A percentile compares a stretch with the other conserved stretches of the same genome.
Evolutionary conservation across 805 yeast species (phyloP).

Genomic region (Candida pseudofarinosa): DNA sequence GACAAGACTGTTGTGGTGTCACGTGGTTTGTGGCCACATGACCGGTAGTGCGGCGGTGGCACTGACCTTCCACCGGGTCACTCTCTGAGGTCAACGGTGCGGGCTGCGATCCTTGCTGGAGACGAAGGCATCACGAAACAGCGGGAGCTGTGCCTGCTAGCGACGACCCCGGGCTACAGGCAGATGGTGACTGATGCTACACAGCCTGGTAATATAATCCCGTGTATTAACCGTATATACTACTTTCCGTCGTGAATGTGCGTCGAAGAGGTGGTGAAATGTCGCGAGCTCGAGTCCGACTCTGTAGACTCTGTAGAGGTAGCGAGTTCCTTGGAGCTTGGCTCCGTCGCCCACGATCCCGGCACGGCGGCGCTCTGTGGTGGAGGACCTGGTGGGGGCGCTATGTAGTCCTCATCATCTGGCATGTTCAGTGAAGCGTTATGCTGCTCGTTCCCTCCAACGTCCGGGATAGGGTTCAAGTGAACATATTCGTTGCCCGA

Average conservation of each 20-base stretch:
- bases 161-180: no score
- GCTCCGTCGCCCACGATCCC: neutral
- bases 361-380: neutral
- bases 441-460: slow-evolving; percentile 7
- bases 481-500: slow-evolving; percentile 1
- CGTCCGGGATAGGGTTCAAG: neutral
- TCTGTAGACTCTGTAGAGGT: neutral
- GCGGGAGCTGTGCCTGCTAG: no score
- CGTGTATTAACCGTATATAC: neutral
- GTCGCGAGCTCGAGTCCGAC: neutral
- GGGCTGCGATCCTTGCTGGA: no score
- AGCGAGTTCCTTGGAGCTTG: neutral
- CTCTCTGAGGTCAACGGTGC: no score
- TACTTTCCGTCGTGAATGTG: neutral
- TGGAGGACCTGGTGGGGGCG: slow-evolving; percentile 8
- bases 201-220: no score
- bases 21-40: no score
- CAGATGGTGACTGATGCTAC: no score
- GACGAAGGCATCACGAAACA: no score
- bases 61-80: no score
- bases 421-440: slow-evolving; percentile 10
- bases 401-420: slow-evolving; percentile 1
- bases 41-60: no score
- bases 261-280: neutral
- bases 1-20: no score